Conservation (phyloP, 169 alveolate genomes). For the Sarcocystis neurona region DNA sequence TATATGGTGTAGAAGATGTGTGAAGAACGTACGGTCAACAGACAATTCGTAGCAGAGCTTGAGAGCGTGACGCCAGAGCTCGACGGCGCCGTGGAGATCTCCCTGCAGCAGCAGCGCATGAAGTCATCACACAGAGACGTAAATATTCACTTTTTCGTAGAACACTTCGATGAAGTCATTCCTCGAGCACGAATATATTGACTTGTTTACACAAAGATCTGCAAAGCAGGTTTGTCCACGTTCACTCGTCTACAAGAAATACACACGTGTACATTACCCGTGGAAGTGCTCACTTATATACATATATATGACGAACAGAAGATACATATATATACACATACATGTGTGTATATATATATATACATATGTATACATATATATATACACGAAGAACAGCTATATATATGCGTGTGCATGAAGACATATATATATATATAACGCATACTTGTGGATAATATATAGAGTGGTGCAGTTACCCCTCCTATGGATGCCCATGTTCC, state of each 20-base stretch:
- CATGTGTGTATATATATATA: not conserved
- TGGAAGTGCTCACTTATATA: not conserved
- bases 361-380: too few species aligned
- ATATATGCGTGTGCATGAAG: not conserved
- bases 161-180: not conserved
- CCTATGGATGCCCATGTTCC: too few species aligned
- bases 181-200: not conserved
- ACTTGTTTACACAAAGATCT: not conserved
- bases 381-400: not conserved
- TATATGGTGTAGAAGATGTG: not conserved
- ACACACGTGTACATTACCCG: not conserved
- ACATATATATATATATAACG: too few species aligned
- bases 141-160: not conserved
- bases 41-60: constrained; percentile 28
- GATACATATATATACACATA: not conserved
- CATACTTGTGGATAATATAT: too few species aligned
- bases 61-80: constrained; percentile 21
- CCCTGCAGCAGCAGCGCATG: not conserved
- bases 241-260: not conserved
- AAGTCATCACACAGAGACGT: not conserved
- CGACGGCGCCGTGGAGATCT: not conserved
- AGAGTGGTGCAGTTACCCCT: too few species aligned
- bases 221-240: not conserved
- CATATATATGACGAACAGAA: not conserved
- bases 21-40: constrained; percentile 1